phyloP scores from a whole-genome alignment of 2,329 filamentous ascomycete genomes.

The Monilinia aucupariae region DNA sequence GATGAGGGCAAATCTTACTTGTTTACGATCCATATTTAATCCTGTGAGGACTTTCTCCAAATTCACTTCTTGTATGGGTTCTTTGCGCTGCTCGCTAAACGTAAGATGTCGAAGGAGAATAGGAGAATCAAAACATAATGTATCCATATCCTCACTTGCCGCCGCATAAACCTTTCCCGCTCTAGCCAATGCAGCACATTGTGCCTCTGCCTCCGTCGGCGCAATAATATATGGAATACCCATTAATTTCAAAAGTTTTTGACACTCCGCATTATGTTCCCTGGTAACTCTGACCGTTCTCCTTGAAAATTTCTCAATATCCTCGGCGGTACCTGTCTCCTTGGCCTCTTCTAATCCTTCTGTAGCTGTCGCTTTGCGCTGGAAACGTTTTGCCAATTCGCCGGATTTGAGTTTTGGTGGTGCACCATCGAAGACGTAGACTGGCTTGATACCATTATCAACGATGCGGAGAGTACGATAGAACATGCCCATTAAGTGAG shows the following conservation, averaged over 20 bases:
- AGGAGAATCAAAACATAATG: slow-evolving; percentile 87
- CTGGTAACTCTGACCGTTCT: slow-evolving; percentile 90
- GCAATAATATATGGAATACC: slow-evolving; percentile 92
- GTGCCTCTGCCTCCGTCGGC: slow-evolving; percentile 93
- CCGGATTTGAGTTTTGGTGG: slow-evolving; percentile 97
- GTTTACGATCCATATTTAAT: slow-evolving; percentile 77
- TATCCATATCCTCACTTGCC: slow-evolving; percentile 98
- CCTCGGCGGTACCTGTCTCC: slow-evolving; percentile 92
- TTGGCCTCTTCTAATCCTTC: slow-evolving; percentile 92
- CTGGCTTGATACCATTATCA: slow-evolving; percentile 96
- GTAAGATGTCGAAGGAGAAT: slow-evolving; percentile 89
- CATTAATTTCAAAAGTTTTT: slow-evolving; percentile 87
- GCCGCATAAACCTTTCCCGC: slow-evolving; percentile 96
- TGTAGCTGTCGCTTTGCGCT: slow-evolving; percentile 86
- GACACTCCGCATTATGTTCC: slow-evolving; percentile 95
- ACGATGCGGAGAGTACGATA: slow-evolving; percentile 97
- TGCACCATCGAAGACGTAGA: slow-evolving; percentile 96
- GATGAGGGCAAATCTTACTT: slow-evolving; percentile 48
- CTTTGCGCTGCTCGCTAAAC: slow-evolving; percentile 94
- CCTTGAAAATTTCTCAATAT: slow-evolving; percentile 96
- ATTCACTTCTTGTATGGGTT: slow-evolving; percentile 93
- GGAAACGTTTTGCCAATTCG: slow-evolving; percentile 91
- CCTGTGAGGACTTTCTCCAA: slow-evolving; percentile 82
- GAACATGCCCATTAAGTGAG: slow-evolving; percentile 98
- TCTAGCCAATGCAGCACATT: slow-evolving; percentile 83